Conservation (phyloP, 129 eudicot genomes). For the Gnaphalium uliginosum region DNA sequence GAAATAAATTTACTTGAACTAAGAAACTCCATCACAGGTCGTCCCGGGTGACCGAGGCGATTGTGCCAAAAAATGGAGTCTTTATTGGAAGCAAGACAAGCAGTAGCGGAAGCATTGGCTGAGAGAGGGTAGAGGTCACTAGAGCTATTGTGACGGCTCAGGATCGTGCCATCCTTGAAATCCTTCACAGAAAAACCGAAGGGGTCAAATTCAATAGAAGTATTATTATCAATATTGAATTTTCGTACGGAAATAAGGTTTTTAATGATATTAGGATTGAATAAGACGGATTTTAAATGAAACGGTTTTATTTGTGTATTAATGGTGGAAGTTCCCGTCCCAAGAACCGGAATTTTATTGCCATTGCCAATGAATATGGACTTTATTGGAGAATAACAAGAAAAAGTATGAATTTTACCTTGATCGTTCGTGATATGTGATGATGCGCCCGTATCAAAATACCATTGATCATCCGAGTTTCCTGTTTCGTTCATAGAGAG, state of each 20-base stretch:
- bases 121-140: too few relatives aligned
- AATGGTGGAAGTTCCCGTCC: constrained; percentile 10
- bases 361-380: constrained; percentile 12
- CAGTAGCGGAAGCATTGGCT: too few relatives aligned
- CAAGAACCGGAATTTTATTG: constrained; percentile 15
- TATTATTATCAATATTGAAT: too few relatives aligned
- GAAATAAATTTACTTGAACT: not conserved
- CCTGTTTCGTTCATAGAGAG: not conserved
- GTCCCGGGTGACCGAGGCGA: not conserved
- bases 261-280: constrained; percentile 14
- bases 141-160: too few relatives aligned
- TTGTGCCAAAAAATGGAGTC: not conserved
- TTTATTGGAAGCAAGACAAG: not conserved
- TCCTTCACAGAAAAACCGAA: too few relatives aligned
- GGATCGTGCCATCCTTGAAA: too few relatives aligned
- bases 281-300: not conserved
- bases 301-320: not conserved
- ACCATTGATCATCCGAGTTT: not conserved
- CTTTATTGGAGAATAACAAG: constrained; percentile 6
- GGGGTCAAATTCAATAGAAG: too few relatives aligned
- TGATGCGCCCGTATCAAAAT: not conserved
- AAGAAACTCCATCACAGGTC: not conserved
- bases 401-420: constrained; percentile 10
- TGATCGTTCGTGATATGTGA: constrained; percentile 4
- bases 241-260: too few relatives aligned